Conservation (phyloP, 2,329 filamentous ascomycete species). For the Aspergillus cejpii region DNA sequence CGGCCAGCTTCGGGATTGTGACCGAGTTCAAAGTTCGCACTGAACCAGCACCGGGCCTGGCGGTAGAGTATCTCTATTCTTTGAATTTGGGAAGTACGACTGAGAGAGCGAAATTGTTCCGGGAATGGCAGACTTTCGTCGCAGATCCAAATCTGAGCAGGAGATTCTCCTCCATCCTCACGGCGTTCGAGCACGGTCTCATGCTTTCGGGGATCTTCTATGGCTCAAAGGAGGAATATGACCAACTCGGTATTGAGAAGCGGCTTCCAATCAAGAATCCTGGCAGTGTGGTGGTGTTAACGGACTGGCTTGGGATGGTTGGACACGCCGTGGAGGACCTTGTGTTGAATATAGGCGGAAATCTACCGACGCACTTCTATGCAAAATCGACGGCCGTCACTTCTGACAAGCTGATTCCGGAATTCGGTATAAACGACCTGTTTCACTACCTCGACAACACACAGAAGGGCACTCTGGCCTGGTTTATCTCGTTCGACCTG, state of each 20-base stretch:
- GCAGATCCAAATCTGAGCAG: slow-evolving; percentile 51
- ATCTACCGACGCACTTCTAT: slow-evolving; percentile 49
- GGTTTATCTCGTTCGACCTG: slow-evolving; percentile 59
- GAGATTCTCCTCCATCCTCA: slow-evolving; percentile 53
- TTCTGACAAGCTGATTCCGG: slow-evolving; percentile 44
- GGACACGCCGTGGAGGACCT: slow-evolving; percentile 23
- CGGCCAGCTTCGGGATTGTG: slow-evolving; percentile 35
- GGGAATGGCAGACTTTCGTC: slow-evolving; percentile 54
- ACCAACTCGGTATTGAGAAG: slow-evolving; percentile 31
- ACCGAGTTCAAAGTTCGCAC: slow-evolving; percentile 37
- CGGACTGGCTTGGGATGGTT: slow-evolving; percentile 27
- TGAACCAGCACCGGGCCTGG: slow-evolving; percentile 35
- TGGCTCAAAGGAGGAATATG: slow-evolving; percentile 52
- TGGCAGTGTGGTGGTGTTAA: slow-evolving; percentile 20
- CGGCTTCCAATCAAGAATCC: slow-evolving; percentile 20
- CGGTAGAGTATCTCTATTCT: slow-evolving; percentile 55
- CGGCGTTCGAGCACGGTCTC: slow-evolving; percentile 49
- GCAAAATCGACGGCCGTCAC: slow-evolving; percentile 53
- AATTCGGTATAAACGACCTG: slow-evolving; percentile 43
- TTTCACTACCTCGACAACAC: slow-evolving; percentile 50
- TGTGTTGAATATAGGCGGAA: slow-evolving; percentile 23
- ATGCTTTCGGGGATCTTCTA: slow-evolving; percentile 57
- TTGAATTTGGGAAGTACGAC: slow-evolving; percentile 46
- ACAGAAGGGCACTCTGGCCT: slow-evolving; percentile 49
- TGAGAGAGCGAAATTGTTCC: slow-evolving; percentile 47